Base-by-base conservation (phyloP, 1,284 basidiomycete genomes). In the Moniliophthora roreri region DNA sequence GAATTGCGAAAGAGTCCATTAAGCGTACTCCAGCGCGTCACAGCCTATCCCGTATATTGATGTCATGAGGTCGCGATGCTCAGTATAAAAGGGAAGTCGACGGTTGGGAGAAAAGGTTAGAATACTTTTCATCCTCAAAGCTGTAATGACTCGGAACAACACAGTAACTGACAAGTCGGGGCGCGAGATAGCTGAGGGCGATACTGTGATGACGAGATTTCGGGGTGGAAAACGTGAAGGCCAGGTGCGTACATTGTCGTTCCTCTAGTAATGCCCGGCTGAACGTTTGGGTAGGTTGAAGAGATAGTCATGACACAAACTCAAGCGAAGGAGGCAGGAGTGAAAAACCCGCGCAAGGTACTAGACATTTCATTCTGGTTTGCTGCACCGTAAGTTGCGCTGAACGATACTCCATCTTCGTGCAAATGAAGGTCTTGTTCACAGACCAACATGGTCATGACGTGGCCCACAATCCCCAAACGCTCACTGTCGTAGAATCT, bases 361-460 rank as follows among this genome's bases (percentile, higher is more conserved):
- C 9, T 8, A 15, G 15, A 13, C 15, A 16, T 44, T 44, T 4
- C 11, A 20, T 15, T 16, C 41, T 44, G 20, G 41, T 32, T 32
- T 32, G 28, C 28, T 6, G 28, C 28, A 6, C 28, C 28, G 28
- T 32, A 11, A 32, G 28, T 32, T 6, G 11, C 11, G 28, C 28
- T 32, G 41, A 23, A 20, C 11, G 11, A 21, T 23, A 15, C 23
- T 44, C 15, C 4, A 15, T 18, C 13, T 3, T 23, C 7, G 13
- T 4, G 23, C 6, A 23, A 23, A 21, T 23, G 13, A 20, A 44
- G 41, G 41, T 44, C 7, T 23, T 20, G 15, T 44, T 44, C 21
- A 44, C 41, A 23, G 41, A 23, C 24, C 41, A 44, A 23, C 41
- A 44, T 44, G 41, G 41, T 20, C 41, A 44, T 23, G 41, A 44